Percentiles rank a stretch among this genome's conserved stretches.
phyloP scores from a whole-genome alignment of 2,329 filamentous ascomycete genomes.

The Alternaria consortialis region DNA sequence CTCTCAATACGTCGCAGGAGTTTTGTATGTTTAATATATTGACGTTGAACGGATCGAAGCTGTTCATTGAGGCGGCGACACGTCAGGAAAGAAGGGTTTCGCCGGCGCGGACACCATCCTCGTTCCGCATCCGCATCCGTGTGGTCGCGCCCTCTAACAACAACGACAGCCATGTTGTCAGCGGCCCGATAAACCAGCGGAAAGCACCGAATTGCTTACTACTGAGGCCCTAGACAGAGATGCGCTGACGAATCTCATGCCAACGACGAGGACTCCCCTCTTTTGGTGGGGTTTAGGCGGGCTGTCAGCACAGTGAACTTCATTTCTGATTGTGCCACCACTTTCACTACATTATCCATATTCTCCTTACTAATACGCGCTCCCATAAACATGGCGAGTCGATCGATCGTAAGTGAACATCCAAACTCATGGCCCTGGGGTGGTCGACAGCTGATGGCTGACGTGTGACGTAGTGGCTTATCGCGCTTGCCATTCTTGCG shows the following conservation, averaged over 20 bases:
- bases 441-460: neutral
- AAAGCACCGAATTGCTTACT: neutral
- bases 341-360: neutral
- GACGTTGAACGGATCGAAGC: neutral
- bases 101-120: neutral
- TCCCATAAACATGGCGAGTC: conserved; percentile 1
- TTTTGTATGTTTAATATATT: neutral
- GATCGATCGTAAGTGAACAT: conserved; percentile 7
- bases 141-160: neutral
- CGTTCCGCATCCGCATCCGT: conserved; percentile 1
- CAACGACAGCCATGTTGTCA: neutral
- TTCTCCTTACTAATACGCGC: neutral
- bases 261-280: neutral
- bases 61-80: neutral
- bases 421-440: neutral
- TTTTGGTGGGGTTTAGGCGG: conserved; percentile 3
- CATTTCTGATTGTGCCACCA: neutral
- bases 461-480: conserved; percentile 16
- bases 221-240: neutral
- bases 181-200: neutral
- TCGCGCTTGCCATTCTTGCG: conserved; percentile 22
- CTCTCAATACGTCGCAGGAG: neutral
- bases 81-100: neutral
- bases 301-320: neutral
- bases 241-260: neutral